phyloP scores from a whole-genome alignment of 768 basidiomycete genomes.

The Termitomyces sp. region DNA sequence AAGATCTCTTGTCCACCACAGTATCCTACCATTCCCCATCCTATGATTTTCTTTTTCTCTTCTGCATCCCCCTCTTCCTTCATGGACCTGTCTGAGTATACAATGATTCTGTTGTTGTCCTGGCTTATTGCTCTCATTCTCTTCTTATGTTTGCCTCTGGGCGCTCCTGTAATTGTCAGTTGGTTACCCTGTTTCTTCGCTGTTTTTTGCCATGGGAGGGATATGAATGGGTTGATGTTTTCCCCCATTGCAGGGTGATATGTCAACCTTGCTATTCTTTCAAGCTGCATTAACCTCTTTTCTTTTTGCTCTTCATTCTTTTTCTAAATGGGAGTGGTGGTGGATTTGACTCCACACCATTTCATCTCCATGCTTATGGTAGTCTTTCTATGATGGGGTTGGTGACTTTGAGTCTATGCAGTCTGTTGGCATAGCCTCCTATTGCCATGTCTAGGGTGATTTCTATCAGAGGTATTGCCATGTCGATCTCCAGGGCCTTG shows the following conservation, averaged over 20 bases:
- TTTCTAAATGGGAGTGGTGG: slow-evolving; percentile 18
- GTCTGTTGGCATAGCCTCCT: slow-evolving; percentile 13
- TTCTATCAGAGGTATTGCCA: slow-evolving; percentile 26
- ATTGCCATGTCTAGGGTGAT: slow-evolving; percentile 8
- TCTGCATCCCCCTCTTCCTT: not conserved
- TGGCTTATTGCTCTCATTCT: not conserved
- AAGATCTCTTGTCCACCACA: too few relatives aligned
- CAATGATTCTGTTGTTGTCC: not conserved
- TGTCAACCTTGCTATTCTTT: slow-evolving; percentile 8
- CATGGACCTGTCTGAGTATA: not conserved
- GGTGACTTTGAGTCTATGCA: slow-evolving; percentile 19
- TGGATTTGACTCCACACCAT: slow-evolving; percentile 7
- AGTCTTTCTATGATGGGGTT: not conserved
- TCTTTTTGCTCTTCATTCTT: not conserved
- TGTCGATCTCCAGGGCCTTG: slow-evolving; percentile 27
- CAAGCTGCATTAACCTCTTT: slow-evolving; percentile 1
- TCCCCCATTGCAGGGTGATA: too few relatives aligned
- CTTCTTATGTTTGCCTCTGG: not conserved
- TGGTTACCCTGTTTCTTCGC: too few relatives aligned
- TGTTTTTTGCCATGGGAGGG: too few relatives aligned
- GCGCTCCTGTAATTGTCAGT: not conserved
- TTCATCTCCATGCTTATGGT: not conserved
- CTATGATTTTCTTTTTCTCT: too few relatives aligned
- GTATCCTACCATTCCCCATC: too few relatives aligned
- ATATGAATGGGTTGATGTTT: too few relatives aligned